Evolutionary conservation across 1,284 basidiomycete genomes (phyloP).

Genomic region (Ganoderma resinaceum): DNA sequence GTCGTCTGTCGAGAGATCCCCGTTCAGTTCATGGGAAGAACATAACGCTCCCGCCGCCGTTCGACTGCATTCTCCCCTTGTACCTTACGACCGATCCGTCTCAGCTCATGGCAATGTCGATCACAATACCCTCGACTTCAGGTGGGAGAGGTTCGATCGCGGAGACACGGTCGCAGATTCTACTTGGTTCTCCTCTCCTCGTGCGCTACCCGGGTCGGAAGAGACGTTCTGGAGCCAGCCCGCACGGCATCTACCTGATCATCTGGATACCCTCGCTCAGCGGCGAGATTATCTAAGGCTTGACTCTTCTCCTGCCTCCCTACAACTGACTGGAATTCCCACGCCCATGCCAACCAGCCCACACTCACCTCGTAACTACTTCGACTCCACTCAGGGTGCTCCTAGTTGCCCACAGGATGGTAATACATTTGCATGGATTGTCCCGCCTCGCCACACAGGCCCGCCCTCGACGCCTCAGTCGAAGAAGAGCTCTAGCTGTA

Average conservation of each 20-base stretch:
- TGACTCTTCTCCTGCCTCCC: slow-evolving; percentile 11
- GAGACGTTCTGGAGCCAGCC: slow-evolving; percentile 26
- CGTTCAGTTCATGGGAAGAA: neutral
- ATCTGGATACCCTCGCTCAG: too few species aligned
- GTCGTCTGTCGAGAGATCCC: neutral
- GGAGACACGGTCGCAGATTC: slow-evolving; percentile 22
- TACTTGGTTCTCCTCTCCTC: slow-evolving; percentile 7
- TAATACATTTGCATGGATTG: slow-evolving; percentile 20
- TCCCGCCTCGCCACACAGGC: slow-evolving; percentile 16
- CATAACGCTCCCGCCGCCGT: neutral
- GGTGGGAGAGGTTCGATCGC: slow-evolving; percentile 59
- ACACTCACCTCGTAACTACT: neutral
- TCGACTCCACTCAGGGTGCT: neutral
- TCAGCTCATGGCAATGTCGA: slow-evolving; percentile 32
- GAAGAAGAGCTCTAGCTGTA: neutral
- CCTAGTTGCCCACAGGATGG: neutral
- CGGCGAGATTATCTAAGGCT: neutral
- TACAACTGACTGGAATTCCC: slow-evolving; percentile 4
- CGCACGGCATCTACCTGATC: neutral
- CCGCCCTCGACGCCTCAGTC: slow-evolving; percentile 12
- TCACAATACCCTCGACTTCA: slow-evolving; percentile 52
- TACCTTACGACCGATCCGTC: neutral
- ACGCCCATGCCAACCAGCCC: neutral
- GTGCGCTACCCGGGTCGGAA: slow-evolving; percentile 8
- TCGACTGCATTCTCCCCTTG: neutral